Conservation (phyloP, 352 stramenopile genomes). For the Globisporangium abappressorium region DNA sequence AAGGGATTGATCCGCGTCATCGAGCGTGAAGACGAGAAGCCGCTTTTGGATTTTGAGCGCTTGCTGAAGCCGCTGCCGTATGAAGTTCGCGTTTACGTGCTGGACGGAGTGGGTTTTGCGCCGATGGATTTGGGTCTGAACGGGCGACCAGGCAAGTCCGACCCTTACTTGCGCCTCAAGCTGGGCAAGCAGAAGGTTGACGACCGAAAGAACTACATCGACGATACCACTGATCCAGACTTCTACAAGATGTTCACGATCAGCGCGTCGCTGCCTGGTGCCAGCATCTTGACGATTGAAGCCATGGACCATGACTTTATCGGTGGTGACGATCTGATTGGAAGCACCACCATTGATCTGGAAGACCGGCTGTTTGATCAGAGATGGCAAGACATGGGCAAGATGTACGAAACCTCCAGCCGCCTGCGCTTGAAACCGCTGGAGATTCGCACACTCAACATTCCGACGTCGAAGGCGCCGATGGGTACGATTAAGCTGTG, state of each 20-base stretch:
- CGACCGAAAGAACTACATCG: slow-evolving; percentile 89
- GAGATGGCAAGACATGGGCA: slow-evolving; percentile 84
- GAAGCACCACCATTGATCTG: slow-evolving; percentile 90
- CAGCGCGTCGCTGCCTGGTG: slow-evolving; percentile 81
- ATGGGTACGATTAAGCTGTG: slow-evolving; percentile 88
- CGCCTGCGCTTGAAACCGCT: slow-evolving; percentile 69
- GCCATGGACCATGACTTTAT: slow-evolving; percentile 91
- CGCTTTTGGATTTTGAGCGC: slow-evolving; percentile 63
- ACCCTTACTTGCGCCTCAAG: slow-evolving; percentile 84
- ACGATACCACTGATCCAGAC: slow-evolving; percentile 83
- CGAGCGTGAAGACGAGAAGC: slow-evolving; percentile 75
- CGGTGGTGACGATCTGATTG: slow-evolving; percentile 90
- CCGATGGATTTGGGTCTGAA: slow-evolving; percentile 87
- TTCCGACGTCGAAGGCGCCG: slow-evolving; percentile 75
- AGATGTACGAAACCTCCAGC: slow-evolving; percentile 78
- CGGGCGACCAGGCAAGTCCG: slow-evolving; percentile 78
- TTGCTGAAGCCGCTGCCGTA: slow-evolving; percentile 75
- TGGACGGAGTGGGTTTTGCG: slow-evolving; percentile 81
- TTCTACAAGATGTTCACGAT: slow-evolving; percentile 92
- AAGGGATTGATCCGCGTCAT: slow-evolving; percentile 92
- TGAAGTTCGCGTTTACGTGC: slow-evolving; percentile 84
- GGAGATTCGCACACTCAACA: slow-evolving; percentile 82
- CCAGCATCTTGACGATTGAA: slow-evolving; percentile 84
- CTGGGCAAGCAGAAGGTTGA: slow-evolving; percentile 86
- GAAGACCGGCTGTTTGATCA: slow-evolving; percentile 92